These are phyloP conservation scores for Akanthomyces lecanii DNA, from an alignment of 2,329 filamentous ascomycete genomes.

Conservation along the genomic window DNA sequence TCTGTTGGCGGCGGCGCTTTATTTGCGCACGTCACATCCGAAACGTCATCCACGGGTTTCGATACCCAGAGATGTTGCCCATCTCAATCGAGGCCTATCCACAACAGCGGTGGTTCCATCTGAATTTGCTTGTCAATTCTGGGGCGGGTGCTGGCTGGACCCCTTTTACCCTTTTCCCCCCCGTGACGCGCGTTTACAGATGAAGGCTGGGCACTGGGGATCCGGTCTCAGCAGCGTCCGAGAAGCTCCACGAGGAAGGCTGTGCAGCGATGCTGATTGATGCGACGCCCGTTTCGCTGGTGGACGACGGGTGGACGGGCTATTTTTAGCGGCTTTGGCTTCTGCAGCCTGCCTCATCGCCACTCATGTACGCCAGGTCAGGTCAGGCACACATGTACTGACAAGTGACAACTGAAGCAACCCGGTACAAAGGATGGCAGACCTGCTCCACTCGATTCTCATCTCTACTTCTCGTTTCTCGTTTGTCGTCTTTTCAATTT, in stretches of 20 bases:
- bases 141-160: background rate
- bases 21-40: background rate
- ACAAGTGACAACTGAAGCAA: no score
- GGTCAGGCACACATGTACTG: no score
- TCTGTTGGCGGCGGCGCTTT: background rate
- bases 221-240: background rate
- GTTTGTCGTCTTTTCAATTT: background rate
- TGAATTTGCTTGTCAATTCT: background rate
- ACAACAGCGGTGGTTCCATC: background rate
- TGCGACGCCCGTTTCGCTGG: background rate
- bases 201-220: background rate
- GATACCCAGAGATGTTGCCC: background rate
- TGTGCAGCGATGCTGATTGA: background rate
- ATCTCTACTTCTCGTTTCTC: background rate
- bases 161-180: background rate
- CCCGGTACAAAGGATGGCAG: background rate
- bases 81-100: no score
- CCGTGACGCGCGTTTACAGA: background rate
- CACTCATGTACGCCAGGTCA: background rate
- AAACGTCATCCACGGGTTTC: background rate
- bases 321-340: background rate
- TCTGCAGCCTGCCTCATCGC: background rate
- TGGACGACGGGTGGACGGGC: background rate
- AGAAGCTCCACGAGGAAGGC: slow-evolving; percentile 1
- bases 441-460: background rate